Evolutionary conservation across 257 asterid species (phyloP), one percentile per base, ranked within the genome.

Genomic region (Solanum paucissectum): DNA sequence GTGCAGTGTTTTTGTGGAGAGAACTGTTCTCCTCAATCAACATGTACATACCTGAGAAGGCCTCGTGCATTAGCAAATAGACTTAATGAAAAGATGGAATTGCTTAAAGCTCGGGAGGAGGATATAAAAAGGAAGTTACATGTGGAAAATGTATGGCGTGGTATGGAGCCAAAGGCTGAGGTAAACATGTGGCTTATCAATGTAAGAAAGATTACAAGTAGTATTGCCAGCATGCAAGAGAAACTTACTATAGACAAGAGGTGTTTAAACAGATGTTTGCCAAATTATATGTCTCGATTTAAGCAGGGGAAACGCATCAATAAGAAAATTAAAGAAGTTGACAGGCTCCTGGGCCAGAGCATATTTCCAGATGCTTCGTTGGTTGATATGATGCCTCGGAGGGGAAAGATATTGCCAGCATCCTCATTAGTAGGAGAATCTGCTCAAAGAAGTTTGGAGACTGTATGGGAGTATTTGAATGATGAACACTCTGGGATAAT

Each of bases 81-180:
- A 60, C 33, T 90, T 49, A 66, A 84, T 37, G 86, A 90, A 38
- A 68, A 90, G 66, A n/a, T 89, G 58, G 55, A 68, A 33, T 34
- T 88, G 33, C 89, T 90, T 29, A 23, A 20, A 49, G 92, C 92
- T 68, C 77, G 89, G 42, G 91, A 87, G 42, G 86, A 86, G 36
- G 92, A 88, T 84, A 21, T 87, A 2, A 87, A 16, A 27, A 62
- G 73, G 37, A 66, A 12, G 89, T 7, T 90, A 36, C 34, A 36
- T 14, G 12, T 49, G 64, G 87, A 55, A 66, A 77, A 75, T 58
- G 36, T 84, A 42, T 12, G 13, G 13, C 88, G 40, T 6, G 89
- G 88, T 21, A 83, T 83, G 89, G 86, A 87, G 18, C 89, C 92
- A 23, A 88, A 71, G 49, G 91, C 88, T 33, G 91, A 90, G 87